Conservation (phyloP, 2,329 filamentous ascomycete genomes). For the Lecanoromycetidae sp. region DNA sequence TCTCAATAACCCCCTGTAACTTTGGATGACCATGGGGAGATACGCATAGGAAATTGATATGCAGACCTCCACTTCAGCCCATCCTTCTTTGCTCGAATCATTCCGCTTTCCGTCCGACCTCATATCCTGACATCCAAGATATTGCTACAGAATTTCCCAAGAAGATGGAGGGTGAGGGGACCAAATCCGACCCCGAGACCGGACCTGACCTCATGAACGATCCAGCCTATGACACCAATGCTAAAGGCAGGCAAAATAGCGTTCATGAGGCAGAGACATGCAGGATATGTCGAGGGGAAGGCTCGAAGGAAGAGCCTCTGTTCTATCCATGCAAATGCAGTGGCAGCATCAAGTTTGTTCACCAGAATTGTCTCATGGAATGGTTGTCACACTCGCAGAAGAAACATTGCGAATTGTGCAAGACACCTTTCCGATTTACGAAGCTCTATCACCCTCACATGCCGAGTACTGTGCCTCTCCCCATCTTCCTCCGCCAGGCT, state of each 20-base stretch:
- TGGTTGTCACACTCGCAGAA: constrained; percentile 98
- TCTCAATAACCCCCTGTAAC: too few relatives aligned
- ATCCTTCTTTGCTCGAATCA: too few relatives aligned
- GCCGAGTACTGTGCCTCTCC: constrained; percentile 68
- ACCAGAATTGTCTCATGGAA: constrained; percentile 96
- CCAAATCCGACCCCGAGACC: not conserved
- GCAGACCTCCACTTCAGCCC: too few relatives aligned
- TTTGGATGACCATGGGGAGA: too few relatives aligned
- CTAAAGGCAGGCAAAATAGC: constrained; percentile 27
- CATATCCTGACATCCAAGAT: too few relatives aligned
- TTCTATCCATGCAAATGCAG: constrained; percentile 99
- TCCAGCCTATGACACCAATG: constrained; percentile 36
- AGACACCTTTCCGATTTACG: constrained; percentile 94
- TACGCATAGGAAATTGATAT: too few relatives aligned
- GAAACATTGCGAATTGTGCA: constrained; percentile 98
- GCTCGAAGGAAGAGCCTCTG: constrained; percentile 65
- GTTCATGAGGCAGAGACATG: constrained; percentile 38
- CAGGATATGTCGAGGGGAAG: constrained; percentile 90
- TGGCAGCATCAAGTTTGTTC: constrained; percentile 95
- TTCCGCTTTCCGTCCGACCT: too few relatives aligned
- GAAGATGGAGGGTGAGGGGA: not conserved
- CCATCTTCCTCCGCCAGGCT: constrained; percentile 70
- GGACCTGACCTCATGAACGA: constrained; percentile 47
- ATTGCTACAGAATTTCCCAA: constrained; percentile 1
- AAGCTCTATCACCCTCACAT: constrained; percentile 94